Percentiles rank a stretch among this genome's conserved stretches.
phyloP scores from a whole-genome alignment of 2,329 filamentous ascomycete species.

The Cryoendolithus antarcticus region DNA sequence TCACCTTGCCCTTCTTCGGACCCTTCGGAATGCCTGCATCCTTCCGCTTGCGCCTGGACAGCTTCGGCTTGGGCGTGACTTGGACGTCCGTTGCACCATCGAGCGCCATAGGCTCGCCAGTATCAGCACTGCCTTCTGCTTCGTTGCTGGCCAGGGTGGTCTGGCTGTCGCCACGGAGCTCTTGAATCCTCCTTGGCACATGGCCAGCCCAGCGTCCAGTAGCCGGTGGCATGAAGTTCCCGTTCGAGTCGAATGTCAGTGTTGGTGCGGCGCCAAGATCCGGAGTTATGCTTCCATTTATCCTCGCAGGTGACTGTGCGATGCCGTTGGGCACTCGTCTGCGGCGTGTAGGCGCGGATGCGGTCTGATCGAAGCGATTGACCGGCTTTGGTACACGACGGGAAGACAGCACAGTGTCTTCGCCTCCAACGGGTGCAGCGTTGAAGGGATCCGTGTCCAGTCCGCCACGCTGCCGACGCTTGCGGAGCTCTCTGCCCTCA shows the following conservation, averaged over 20 bases:
- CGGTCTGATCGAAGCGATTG: constrained; percentile 18
- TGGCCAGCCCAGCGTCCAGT: constrained; percentile 19
- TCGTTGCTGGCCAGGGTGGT: not conserved
- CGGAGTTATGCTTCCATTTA: constrained; percentile 10
- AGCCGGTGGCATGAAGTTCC: constrained; percentile 12
- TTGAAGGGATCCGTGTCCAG: constrained; percentile 2
- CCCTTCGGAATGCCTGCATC: constrained; percentile 39
- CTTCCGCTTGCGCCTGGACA: constrained; percentile 33
- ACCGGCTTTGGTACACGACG: constrained; percentile 16
- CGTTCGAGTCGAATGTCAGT: constrained; percentile 3
- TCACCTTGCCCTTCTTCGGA: constrained; percentile 23
- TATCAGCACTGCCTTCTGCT: constrained; percentile 3
- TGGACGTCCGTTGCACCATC: constrained; percentile 6
- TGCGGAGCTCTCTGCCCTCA: constrained; percentile 35
- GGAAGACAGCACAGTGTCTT: constrained; percentile 1
- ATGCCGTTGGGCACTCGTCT: constrained; percentile 9
- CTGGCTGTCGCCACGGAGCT: constrained; percentile 31
- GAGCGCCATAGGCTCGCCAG: constrained; percentile 6
- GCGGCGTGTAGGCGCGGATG: constrained; percentile 12
- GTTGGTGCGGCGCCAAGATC: constrained; percentile 10
- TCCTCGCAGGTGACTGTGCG: constrained; percentile 3
- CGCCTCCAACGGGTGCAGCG: constrained; percentile 2
- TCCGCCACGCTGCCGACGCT: constrained; percentile 28
- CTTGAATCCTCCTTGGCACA: constrained; percentile 31
- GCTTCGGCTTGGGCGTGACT: constrained; percentile 30